Evolutionary conservation across 345 rosid species (phyloP).

Genomic region (Eucalyptus shirleyi): DNA sequence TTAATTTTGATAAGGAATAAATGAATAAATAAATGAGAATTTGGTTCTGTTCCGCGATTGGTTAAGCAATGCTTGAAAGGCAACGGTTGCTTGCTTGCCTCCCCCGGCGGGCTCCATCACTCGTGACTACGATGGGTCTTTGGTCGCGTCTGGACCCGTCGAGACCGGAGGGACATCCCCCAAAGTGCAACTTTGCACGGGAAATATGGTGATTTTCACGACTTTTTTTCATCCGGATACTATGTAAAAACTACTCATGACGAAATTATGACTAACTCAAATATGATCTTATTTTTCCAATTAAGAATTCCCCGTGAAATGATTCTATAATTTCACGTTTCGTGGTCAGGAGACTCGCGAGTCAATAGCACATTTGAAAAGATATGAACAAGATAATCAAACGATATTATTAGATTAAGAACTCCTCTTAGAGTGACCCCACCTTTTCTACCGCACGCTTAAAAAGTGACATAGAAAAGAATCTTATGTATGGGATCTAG

Average conservation of each 20-base stretch:
- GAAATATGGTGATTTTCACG: neutral
- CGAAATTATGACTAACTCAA: neutral
- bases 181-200: neutral
- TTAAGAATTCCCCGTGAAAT: neutral
- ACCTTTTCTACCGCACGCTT: neutral
- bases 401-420: neutral
- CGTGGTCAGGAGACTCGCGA: rapidly evolving
- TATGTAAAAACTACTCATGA: neutral
- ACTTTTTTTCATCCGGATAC: neutral
- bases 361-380: neutral
- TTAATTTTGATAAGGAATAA: neutral
- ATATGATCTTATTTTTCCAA: neutral
- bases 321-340: neutral
- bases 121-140: neutral
- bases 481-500: neutral
- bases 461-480: no score
- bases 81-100: neutral
- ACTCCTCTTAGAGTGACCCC: neutral
- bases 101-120: neutral
- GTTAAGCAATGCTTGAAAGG: neutral
- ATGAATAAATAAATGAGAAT: neutral
- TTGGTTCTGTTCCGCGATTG: neutral
- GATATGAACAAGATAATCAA: neutral
- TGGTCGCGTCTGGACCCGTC: neutral
- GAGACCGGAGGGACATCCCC: neutral